Evolutionary conservation across 1,139 yeast genomes (phyloP), one percentile per base, ranked within the genome.

Genomic region (Lodderomyces margitis): DNA sequence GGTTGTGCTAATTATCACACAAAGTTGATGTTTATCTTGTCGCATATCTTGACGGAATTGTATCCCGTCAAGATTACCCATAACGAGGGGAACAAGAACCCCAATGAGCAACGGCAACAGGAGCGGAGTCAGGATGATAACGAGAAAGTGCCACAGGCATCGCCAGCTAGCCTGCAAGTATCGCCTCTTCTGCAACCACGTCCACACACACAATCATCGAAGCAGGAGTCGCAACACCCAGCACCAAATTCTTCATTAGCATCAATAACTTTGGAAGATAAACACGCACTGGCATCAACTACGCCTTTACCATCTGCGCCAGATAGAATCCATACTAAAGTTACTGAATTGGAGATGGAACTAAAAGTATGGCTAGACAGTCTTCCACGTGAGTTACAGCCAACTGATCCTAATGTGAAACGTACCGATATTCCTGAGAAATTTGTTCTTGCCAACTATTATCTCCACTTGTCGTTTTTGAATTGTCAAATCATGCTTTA

Each of bases 1-100:
- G 91, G 82, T 1, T 85, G 91, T 53, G 94, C 96, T 3, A 89
- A 88, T 55, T 83, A 86, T 34, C 96, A 89, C 57, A 88, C 96
- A 0, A 78, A 78, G 50, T 66, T 89, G 38, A 78, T 87, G 59
- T 49, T 72, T 36, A 66, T 73, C 11, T 56, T 72, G 46, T 66
- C 75, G 2, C 74, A 69, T 45, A 67, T 71, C 24, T 70, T 72
- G 9, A 66, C 60, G 45, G 67, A 68, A 46, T 58, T 73, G 38
- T 73, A 73, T 49, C 77, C 78, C 0, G 66, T 71, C 33, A 71
- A 68, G 46, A 58, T 50, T 30, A 55, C 51, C 6, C 33, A 39
- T 21, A 41, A 34, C 19, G 46, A 39, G 7, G 42, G 37, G 12
- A 35, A 36, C 36, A 28, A 28, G 15, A 15, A 8, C 10, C 21